Percentiles rank a stretch among this genome's conserved stretches.
These are phyloP conservation scores for Lindgomyces ingoldianus DNA, from an alignment of 495 filamentous ascomycete species.

Conservation along the genomic window DNA sequence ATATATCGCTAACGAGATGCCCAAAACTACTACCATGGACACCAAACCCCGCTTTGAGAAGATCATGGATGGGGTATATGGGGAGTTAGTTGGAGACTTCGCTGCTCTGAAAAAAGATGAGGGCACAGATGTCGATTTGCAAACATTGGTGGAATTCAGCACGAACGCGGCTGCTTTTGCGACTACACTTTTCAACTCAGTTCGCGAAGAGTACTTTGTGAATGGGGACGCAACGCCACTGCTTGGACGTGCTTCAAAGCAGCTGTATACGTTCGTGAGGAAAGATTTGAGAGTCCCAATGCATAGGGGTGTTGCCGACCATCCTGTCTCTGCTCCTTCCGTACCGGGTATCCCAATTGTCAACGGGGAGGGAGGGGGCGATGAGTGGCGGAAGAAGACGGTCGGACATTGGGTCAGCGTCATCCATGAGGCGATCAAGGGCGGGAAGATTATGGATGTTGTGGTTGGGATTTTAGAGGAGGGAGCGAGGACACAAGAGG, in stretches of 20 bases:
- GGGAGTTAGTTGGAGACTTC: neutral
- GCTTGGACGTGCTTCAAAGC: neutral
- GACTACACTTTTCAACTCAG: neutral
- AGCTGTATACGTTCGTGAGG: neutral
- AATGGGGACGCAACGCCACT: neutral
- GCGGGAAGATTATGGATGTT: neutral
- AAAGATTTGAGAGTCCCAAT: neutral
- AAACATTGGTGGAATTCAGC: neutral
- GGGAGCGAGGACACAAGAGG: no score
- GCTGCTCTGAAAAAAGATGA: no score
- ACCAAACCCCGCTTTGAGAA: neutral
- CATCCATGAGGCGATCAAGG: neutral
- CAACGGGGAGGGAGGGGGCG: neutral
- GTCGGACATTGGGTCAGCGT: neutral
- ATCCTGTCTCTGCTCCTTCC: neutral
- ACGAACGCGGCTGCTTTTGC: neutral
- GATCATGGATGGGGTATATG: neutral
- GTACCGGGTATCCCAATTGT: neutral
- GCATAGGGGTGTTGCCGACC: neutral
- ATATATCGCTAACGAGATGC: neutral
- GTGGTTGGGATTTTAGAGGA: neutral
- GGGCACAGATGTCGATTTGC: neutral
- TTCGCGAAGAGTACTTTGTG: neutral
- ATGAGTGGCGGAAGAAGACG: neutral
- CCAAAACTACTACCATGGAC: neutral